A percentile compares a stretch with the other conserved stretches of the same genome.
Conservation (phyloP, 2,329 filamentous ascomycete genomes). For the Endoconidiophora polonica region DNA sequence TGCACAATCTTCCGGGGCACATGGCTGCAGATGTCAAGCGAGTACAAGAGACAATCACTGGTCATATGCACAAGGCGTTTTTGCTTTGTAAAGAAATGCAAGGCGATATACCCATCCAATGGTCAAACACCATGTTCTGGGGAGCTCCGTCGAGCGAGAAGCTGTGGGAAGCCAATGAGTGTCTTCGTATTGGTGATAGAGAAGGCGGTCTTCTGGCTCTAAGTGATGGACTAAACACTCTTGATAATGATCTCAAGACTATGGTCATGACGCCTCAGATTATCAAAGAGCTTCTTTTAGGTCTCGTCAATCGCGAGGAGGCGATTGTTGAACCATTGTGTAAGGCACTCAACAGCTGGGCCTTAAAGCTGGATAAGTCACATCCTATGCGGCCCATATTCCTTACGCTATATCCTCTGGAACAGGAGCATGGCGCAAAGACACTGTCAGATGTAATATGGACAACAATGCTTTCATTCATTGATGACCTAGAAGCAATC, state of each 20-base stretch:
- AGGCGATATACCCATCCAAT: conserved; percentile 25
- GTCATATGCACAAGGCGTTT: conserved; percentile 29
- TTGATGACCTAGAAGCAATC: conserved; percentile 28
- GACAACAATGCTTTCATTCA: conserved; percentile 25
- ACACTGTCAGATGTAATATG: conserved; percentile 28
- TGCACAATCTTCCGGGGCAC: conserved; percentile 24
- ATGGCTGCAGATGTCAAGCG: conserved; percentile 27
- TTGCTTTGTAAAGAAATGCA: conserved; percentile 25
- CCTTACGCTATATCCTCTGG: conserved; percentile 27
- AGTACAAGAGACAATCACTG: conserved; percentile 27
- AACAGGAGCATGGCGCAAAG: conserved; percentile 27
- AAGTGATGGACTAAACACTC: conserved; percentile 27
- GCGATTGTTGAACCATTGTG: conserved; percentile 30
- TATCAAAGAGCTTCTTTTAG: conserved; percentile 26
- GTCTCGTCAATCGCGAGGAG: conserved; percentile 28
- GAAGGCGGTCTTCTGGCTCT: conserved; percentile 25
- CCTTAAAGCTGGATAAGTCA: conserved; percentile 25
- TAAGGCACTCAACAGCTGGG: conserved; percentile 29
- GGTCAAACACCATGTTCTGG: conserved; percentile 28
- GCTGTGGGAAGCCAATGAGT: conserved; percentile 27
- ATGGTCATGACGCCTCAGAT: conserved; percentile 24
- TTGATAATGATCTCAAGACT: conserved; percentile 27
- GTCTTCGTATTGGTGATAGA: conserved; percentile 25
- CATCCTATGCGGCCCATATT: conserved; percentile 29
- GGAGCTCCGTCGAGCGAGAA: conserved; percentile 28